A percentile compares a stretch with the other conserved stretches of the same genome.
These are phyloP conservation scores for Aspergillus incahuasiensis DNA, from an alignment of 495 filamentous ascomycete genomes.

Conservation along the genomic window DNA sequence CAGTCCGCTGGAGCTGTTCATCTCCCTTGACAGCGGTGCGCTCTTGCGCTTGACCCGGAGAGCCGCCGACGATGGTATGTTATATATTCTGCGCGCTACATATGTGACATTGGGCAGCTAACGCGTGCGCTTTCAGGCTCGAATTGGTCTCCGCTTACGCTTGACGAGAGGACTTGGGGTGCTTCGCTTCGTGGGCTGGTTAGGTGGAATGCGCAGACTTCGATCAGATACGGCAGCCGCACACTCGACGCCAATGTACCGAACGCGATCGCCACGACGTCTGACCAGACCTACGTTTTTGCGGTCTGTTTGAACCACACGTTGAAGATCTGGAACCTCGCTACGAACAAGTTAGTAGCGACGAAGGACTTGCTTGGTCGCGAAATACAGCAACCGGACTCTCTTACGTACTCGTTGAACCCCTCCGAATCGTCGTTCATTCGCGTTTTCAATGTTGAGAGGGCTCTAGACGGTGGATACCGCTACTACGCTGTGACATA, in stretches of 20 bases:
- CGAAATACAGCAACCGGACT: constrained; percentile 50
- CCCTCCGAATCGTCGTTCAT: constrained; percentile 69
- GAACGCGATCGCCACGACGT: constrained; percentile 59
- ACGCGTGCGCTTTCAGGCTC: constrained; percentile 37
- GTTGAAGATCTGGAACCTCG: constrained; percentile 79
- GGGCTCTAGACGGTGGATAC: constrained; percentile 51
- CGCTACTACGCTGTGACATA: constrained; percentile 75
- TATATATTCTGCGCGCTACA: neutral
- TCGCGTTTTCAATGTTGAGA: constrained; percentile 58
- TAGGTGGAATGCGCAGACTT: constrained; percentile 61
- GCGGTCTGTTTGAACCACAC: constrained; percentile 83
- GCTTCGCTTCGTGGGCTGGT: constrained; percentile 67
- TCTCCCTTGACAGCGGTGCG: constrained; percentile 78
- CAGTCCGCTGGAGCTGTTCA: constrained; percentile 64
- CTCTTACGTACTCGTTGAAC: constrained; percentile 66
- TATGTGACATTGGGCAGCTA: neutral
- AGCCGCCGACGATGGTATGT: constrained; percentile 59
- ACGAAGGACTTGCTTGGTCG: constrained; percentile 66
- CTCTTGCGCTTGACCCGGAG: constrained; percentile 67
- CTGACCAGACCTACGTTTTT: constrained; percentile 67
- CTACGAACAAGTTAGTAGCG: constrained; percentile 64
- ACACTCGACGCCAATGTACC: constrained; percentile 62
- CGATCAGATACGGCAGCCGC: constrained; percentile 58
- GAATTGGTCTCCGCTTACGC: constrained; percentile 72
- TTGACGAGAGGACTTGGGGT: constrained; percentile 74